Base-by-base conservation (phyloP, 495 filamentous ascomycete species). In the Daldinia childiae region DNA sequence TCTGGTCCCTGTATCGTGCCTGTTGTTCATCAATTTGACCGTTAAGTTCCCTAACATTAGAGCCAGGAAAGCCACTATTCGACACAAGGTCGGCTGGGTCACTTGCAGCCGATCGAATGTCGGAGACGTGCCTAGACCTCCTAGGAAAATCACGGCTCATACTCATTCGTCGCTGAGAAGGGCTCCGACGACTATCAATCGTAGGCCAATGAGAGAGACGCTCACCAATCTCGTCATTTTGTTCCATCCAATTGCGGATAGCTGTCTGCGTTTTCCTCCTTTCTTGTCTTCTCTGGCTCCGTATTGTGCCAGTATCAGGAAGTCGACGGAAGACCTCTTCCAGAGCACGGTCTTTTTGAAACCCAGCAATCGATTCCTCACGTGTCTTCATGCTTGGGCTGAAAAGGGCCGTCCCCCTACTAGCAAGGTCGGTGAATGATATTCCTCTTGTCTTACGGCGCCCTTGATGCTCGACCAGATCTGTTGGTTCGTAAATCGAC, bases 161-260 rank as follows among this genome's bases (percentile, higher is more conserved):
- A 69, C 83, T 85, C 65, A 79, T 58, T 50, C 82, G 75, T 55
- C 81, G 76, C 45, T 79, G 73, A 69, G 81, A 84, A 19, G 79
- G 75, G 54, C 76, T 76, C 4, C 77, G 68, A n/a, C 80, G 73
- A 60, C 78, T 82, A 32, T 86, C 80, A 54, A 84, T 81, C 12
- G 83, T 83, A 30, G 82, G 79, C 69, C 82, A 86, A 54, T 81
- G 80, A 15, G 75, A 73, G 30, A 92, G 89, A 21, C 88, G 87
- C 72, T 87, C 84, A 32, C 85, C 87, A 12, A 87, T 86, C 3
- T 87, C 90, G 29, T 91, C 87, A 58, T 87, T 82, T 59, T 86
- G 86, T 60, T 94, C 91, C 91, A 97, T 96, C 93, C 93, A 97
- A 54, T 90, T 87, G 15, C 89, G 87, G 67, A 97, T 93, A 11